A percentile compares a stretch with the other conserved stretches of the same genome.
These are phyloP conservation scores for Aschersonia sp. DNA, from an alignment of 2,329 filamentous ascomycete genomes.

Conservation along the genomic window DNA sequence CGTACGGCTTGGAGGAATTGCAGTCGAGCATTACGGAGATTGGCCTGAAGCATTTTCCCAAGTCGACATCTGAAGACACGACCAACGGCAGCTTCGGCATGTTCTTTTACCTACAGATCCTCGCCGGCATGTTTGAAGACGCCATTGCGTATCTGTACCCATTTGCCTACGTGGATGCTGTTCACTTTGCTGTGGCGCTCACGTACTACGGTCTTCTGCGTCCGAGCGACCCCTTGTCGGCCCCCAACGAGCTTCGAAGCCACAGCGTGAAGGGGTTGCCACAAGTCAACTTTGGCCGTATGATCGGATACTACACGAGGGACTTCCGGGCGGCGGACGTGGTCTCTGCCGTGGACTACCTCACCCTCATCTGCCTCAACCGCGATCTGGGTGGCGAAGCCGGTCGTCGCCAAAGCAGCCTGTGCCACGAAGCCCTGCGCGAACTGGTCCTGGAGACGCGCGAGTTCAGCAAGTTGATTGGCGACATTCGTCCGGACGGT, in stretches of 20 bases:
- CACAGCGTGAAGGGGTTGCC: constrained; percentile 54
- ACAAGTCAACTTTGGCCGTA: constrained; percentile 87
- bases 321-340: constrained; percentile 89
- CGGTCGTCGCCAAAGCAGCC: constrained; percentile 60
- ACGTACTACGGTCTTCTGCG: constrained; percentile 82
- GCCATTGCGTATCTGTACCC: constrained; percentile 83
- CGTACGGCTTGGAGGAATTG: constrained; percentile 52
- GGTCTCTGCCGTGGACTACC: constrained; percentile 83
- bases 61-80: constrained; percentile 58
- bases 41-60: constrained; percentile 79
- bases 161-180: constrained; percentile 83
- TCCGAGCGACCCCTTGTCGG: constrained; percentile 65
- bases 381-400: constrained; percentile 62
- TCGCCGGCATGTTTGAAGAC: constrained; percentile 88
- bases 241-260: constrained; percentile 55
- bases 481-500: constrained; percentile 79
- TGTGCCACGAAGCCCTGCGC: constrained; percentile 85
- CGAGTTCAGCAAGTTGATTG: constrained; percentile 86
- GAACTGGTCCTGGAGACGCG: constrained; percentile 94
- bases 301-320: constrained; percentile 88
- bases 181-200: constrained; percentile 85
- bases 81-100: constrained; percentile 71
- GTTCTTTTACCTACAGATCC: constrained; percentile 83
- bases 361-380: constrained; percentile 84
- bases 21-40: constrained; percentile 77